Evolutionary conservation across 1,284 basidiomycete genomes (phyloP).

Genomic region (Boletellus sp.): DNA sequence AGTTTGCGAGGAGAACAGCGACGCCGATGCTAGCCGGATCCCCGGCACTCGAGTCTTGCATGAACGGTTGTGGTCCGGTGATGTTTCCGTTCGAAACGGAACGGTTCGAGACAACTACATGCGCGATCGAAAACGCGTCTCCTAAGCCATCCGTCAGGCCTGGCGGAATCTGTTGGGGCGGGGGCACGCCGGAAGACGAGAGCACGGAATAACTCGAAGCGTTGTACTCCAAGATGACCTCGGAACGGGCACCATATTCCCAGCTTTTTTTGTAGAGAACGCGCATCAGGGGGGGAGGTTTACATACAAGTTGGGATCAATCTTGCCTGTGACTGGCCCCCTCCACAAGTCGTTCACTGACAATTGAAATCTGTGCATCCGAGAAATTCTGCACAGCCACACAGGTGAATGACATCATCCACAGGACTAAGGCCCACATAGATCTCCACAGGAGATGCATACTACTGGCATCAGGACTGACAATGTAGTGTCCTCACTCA

Average conservation of each 20-base stretch:
- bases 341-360: conserved; percentile 27
- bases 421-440: background rate
- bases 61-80: conserved; percentile 48
- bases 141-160: conserved; percentile 39
- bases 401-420: conserved; percentile 12
- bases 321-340: conserved; percentile 30
- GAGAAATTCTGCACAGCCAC: conserved; percentile 25
- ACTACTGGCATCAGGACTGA: too few species aligned
- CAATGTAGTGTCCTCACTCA: too few species aligned
- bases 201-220: conserved; percentile 51
- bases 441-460: background rate
- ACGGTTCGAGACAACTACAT: conserved; percentile 48
- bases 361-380: conserved; percentile 18
- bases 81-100: conserved; percentile 38
- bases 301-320: background rate
- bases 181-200: conserved; percentile 39
- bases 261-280: conserved; percentile 41
- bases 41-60: conserved; percentile 58
- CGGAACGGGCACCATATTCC: conserved; percentile 61
- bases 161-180: conserved; percentile 38
- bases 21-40: conserved; percentile 84
- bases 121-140: conserved; percentile 59
- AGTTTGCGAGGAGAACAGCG: conserved; percentile 76
- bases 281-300: background rate
- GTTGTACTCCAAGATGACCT: conserved; percentile 59